Conservation (phyloP, 2,329 filamentous ascomycete species). For the Fusarium avenaceum region DNA sequence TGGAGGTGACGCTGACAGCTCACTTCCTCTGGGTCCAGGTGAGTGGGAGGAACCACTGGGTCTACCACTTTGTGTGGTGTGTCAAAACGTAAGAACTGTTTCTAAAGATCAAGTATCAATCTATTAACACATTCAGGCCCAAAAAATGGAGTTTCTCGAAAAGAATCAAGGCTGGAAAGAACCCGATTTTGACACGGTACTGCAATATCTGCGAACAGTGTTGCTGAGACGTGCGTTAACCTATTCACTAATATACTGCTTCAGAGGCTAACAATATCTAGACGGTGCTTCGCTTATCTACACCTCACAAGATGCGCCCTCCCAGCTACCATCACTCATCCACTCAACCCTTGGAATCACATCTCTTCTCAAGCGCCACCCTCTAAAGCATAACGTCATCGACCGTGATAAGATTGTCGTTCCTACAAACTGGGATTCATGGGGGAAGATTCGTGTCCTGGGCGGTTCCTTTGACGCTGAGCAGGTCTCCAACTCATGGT, state of each 20-base stretch:
- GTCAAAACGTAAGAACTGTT: conserved; percentile 79
- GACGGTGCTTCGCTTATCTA: conserved; percentile 89
- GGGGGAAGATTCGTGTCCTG: conserved; percentile 95
- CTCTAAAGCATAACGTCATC: conserved; percentile 90
- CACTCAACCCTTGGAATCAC: conserved; percentile 90
- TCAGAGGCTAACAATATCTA: conserved; percentile 55
- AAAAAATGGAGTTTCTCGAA: conserved; percentile 91
- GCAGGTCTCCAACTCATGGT: conserved; percentile 86
- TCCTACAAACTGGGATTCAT: conserved; percentile 97
- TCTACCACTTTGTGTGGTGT: conserved; percentile 91
- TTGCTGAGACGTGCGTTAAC: conserved; percentile 78
- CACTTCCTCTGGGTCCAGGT: conserved; percentile 84
- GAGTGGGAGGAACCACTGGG: conserved; percentile 95
- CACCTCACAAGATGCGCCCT: conserved; percentile 81
- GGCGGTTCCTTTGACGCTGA: conserved; percentile 95
- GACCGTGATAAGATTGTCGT: conserved; percentile 95
- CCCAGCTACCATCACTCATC: conserved; percentile 82
- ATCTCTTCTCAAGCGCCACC: conserved; percentile 81
- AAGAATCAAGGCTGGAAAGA: conserved; percentile 94
- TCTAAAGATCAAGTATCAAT: not conserved
- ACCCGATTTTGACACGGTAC: conserved; percentile 94
- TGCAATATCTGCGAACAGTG: conserved; percentile 92
- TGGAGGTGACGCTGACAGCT: conserved; percentile 72
- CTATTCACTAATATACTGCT: not conserved
- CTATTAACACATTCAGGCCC: conserved; percentile 67